Evolutionary conservation across 2,329 filamentous ascomycete genomes (phyloP), one percentile per base, ranked within the genome.

Genomic region (Coniochaeta ligniaria): DNA sequence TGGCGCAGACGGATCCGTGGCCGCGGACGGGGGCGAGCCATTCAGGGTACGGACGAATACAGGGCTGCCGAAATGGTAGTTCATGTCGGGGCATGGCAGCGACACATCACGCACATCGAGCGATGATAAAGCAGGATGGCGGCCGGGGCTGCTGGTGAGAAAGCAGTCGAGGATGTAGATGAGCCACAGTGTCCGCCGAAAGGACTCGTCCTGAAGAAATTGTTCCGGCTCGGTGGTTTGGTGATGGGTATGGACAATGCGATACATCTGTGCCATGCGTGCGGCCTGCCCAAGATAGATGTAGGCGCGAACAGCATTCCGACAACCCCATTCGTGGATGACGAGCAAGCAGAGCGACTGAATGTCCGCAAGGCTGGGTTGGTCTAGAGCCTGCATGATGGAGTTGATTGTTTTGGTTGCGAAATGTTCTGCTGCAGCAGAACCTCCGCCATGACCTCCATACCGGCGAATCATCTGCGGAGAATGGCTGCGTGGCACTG

Each of bases 191-290:
- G 83, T 85, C 38, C 83, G 82, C 58, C 83, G 82, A 70, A 85
- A 82, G 0, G 82, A 83, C 69, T 86, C 83, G 56, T 86, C 83
- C 64, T 83, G 81, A 14, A 85, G 77, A 68, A 86, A 86, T 66
- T 82, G 80, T 65, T 85, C 83, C n/a, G 79, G 78, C 45, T 83
- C 81, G 41, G 73, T 70, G 17, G 77, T 75, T 47, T 75, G 72
- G 64, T 82, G 79, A 65, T 84, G 82, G 45, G 77, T 78, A 65
- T 84, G 81, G 54, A 86, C 78, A 60, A 86, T 81, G 63, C 82
- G 79, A 66, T 82, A 85, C 83, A 86, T 86, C 73, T 86, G 83
- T 35, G 83, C 78, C 83, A 86, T 85, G 62, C 83, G 81, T n/a
- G 82, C 80, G 35, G 83, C 83, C 68, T 86, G 83, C 64, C 83